Evolutionary conservation across 352 stramenopile genomes (phyloP), one percentile per base, ranked within the genome.

Genomic region (Pythium angustatum): DNA sequence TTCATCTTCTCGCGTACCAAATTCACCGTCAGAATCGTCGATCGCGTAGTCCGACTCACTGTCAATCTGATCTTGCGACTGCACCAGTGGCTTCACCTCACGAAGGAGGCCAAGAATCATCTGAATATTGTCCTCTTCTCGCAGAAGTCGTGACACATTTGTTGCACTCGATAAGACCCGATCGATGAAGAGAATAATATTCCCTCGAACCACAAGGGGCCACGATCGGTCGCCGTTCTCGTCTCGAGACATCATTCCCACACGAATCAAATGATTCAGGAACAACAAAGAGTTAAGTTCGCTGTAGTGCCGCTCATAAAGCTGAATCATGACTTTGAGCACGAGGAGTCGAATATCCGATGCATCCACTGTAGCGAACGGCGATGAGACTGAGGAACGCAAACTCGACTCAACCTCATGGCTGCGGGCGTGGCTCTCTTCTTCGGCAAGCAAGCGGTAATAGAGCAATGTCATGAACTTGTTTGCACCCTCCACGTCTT

Each of bases 381-480:
- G 53, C 14, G 75, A 81, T 5, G 72, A 66, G 9, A 71, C 48
- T 41, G 55, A 74, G 21, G 69, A 58, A 1, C 56, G 59, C 10
- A 68, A 59, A 45, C 19, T 40, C 2, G 19, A 11, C 14, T 62
- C 27, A 65, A 60, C 36, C 43, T 71, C 26, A 28, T 58, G 38
- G 4, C 44, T 50, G 22, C 34, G 26, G 11, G 34, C 9, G 11
- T 64, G 47, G 33, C 19, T 45, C 5, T 72, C 67, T 30, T 92
- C 83, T 76, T 94, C 84, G 19, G 83, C 83, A 24, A 94, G 72
- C 43, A 96, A 58, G 14, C 87, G 83, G 33, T 94, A 94, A 66
- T 96, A 96, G 22, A 96, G 64, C n/a, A 94, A 61, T 17, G 78
- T 92, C 83, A 96, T 94, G 30, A 96, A 93, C 56, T 85, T 81